These are phyloP conservation scores for Leccinum proximum DNA, from an alignment of 1,284 basidiomycete species.

Conservation along the genomic window DNA sequence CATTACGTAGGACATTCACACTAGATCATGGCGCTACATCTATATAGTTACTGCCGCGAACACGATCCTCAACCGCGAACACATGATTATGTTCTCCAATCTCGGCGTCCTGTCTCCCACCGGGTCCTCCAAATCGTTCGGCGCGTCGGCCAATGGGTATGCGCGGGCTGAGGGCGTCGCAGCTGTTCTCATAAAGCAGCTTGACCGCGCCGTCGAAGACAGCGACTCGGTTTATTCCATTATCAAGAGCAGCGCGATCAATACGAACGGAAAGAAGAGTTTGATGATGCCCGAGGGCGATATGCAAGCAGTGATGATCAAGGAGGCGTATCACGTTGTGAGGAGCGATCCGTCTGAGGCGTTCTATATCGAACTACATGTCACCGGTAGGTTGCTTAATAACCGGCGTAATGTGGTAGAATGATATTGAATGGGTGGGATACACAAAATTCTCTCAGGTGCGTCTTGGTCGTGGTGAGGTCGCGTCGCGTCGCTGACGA, in stretches of 20 bases:
- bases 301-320: slow-evolving; percentile 30
- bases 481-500: background rate
- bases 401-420: background rate
- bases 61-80: slow-evolving; percentile 16
- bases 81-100: slow-evolving; percentile 31
- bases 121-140: slow-evolving; percentile 48
- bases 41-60: slow-evolving; percentile 21
- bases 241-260: slow-evolving; percentile 29
- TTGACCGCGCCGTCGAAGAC: slow-evolving; percentile 26
- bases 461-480: background rate
- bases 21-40: background rate
- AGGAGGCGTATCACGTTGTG: slow-evolving; percentile 26
- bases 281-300: slow-evolving; percentile 33
- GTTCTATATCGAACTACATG: slow-evolving; percentile 47
- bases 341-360: slow-evolving; percentile 34
- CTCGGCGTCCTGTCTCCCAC: slow-evolving; percentile 39
- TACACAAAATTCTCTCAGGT: slow-evolving; percentile 21
- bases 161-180: slow-evolving; percentile 27
- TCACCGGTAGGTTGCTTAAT: slow-evolving; percentile 33
- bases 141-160: slow-evolving; percentile 45
- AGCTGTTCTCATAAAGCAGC: slow-evolving; percentile 29
- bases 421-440: slow-evolving; percentile 16
- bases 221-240: slow-evolving; percentile 27
- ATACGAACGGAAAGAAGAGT: slow-evolving; percentile 23
- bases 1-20: background rate